These are phyloP conservation scores for Yarrowia bubula DNA, from an alignment of 805 yeast species.

Conservation along the genomic window DNA sequence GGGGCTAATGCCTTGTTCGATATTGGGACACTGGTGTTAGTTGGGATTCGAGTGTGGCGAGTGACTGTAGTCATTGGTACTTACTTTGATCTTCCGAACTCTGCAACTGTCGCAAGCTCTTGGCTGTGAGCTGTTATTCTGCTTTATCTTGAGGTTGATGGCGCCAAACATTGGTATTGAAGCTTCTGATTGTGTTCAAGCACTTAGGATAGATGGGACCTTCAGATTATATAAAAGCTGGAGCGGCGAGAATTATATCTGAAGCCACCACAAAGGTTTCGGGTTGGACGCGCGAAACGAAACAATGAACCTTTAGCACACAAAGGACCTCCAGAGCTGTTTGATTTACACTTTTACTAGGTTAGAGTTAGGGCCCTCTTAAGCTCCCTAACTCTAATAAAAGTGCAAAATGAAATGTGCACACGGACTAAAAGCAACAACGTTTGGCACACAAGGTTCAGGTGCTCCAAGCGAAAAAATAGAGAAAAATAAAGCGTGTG, in stretches of 20 bases:
- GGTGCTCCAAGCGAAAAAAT: not conserved
- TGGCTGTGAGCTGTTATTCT: conserved; percentile 6
- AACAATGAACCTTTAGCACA: conserved; percentile 7
- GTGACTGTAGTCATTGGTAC: not conserved
- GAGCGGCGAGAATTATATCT: conserved; percentile 18
- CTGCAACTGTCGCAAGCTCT: conserved; percentile 19
- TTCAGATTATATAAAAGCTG: conserved; percentile 13
- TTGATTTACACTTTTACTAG: conserved; percentile 7
- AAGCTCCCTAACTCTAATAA: not conserved
- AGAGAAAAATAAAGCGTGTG: not conserved
- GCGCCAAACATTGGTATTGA: conserved; percentile 17
- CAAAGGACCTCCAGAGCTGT: conserved; percentile 6
- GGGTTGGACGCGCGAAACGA: conserved; percentile 21
- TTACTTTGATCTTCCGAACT: conserved; percentile 24
- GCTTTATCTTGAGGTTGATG: conserved; percentile 19
- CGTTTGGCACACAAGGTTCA: not conserved
- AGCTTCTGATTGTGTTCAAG: not conserved
- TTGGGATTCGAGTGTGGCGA: too few species aligned
- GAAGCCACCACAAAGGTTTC: conserved; percentile 22
- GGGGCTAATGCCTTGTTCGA: conserved; percentile 12
- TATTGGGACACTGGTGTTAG: conserved; percentile 21
- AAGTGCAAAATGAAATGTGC: not conserved
- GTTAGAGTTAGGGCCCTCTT: not conserved
- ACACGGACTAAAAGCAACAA: not conserved
- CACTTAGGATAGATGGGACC: not conserved